Evolutionary conservation across 73 alveolate genomes (phyloP), one percentile per base, ranked within the genome.

Genomic region (Tetrahymena borealis): DNA sequence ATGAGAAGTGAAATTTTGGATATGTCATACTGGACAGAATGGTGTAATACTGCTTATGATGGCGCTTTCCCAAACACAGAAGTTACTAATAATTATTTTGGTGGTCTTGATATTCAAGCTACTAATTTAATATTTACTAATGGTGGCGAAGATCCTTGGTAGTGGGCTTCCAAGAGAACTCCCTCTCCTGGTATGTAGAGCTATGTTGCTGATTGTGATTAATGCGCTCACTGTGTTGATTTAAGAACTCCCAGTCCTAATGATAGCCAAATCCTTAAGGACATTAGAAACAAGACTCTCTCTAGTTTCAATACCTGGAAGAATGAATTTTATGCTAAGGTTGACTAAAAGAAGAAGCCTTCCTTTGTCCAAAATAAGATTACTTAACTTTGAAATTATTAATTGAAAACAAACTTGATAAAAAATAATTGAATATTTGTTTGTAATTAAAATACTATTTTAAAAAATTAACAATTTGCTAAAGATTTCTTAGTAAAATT

Each of bases 71-170:
- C 98, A 24, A 90, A 92, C 91, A 94, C 95, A 0, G 78, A 93
- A 38, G 95, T 39, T 38, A 94, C 93, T 93, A 95, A 96, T 40
- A 78, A 90, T 10, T 42, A 93, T n/a, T 96, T 78, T 33, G 97
- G 98, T 36, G 98, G 95, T 32, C 60, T 79, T 36, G 77, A 37
- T 7, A 78, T 95, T n/a, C 42, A 91, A 39, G 96, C 90, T 10
- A 91, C 94, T 92, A 91, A 92, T 32, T 94, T 94, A 40, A 93
- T 96, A 77, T 92, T 94, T 94, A 93, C 94, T 78, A 94, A 94
- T 90, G 97, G 97, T 33, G 92, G 42, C 18, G 98, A 96, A 79
- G 98, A 96, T 92, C 98, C 98, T 38, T 96, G 98, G 98, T 43
- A 94, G 90, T 79, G 91, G 91, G 95, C 98, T 6, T 79, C 96